Base-by-base conservation (phyloP, 116 monocot genomes). In the Phalaenopsis hybrid region DNA sequence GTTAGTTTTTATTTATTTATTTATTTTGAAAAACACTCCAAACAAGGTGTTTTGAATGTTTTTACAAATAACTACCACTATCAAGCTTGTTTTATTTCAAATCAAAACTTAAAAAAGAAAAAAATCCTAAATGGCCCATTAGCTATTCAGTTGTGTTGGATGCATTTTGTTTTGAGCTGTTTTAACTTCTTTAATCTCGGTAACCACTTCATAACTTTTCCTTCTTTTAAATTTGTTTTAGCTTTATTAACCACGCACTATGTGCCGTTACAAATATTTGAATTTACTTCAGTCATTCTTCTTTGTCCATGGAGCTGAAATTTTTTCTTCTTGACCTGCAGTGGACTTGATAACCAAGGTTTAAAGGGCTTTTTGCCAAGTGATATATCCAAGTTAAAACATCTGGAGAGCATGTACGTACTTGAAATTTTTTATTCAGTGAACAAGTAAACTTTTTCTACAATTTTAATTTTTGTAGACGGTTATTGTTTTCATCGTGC, bases 321-420 rank as follows among this genome's bases (percentile, higher is more conserved):
- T 31, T 67, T 77, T 81, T 50, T 81, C 6, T 75, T 77, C 51
- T 81, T 12, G 78, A 80, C 85, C 2, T 95, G 92, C 88, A 98
- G 98, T 79, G 95, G 95, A 76, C 93, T 98, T 55, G 93, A 95
- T 78, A 89, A 95, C 83, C 98, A 95, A 84, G 98, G 95, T 78
- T 84, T 98, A 48, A 90, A 82, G 75, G 98, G 98, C 23, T 76
- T 90, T 81, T 85, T 98, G 81, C 92, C 98, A 16, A 84, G 81
- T 79, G 93, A 86, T 28, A 93, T 98, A 77, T 90, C 90, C 63
- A 89, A 90, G 75, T 79, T 98, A 65, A 90, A 79, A 18, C 88
- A 93, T 90, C 86, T 98, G 13, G 90, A 89, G 72, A 94, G 59
- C 85, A 90, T 98, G 98, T 98, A 79, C 72, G 98, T 88, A 78